Base-by-base conservation (phyloP, 2,329 filamentous ascomycete species). In the Pestalotiopsis sp. region DNA sequence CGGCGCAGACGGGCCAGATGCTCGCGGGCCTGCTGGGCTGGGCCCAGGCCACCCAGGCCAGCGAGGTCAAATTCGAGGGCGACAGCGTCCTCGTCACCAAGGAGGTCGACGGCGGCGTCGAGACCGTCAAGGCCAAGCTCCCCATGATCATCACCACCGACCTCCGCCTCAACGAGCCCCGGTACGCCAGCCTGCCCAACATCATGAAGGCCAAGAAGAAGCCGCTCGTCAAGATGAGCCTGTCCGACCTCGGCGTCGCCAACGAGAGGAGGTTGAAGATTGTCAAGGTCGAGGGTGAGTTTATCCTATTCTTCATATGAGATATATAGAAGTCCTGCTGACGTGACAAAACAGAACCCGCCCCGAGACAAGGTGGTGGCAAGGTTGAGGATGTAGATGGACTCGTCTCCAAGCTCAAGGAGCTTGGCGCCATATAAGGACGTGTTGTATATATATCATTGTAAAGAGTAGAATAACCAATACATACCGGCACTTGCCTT, bases 171-270 rank as follows among this genome's bases (percentile, higher is more conserved):
- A 99, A 99, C 78, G 94, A 97, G 88, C 96, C 96, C 68, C 86
- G 96, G 71, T 99, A 97, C 80, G 96, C 95, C 24, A 97, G 90
- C 81, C 81, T 99, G 88, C 95, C 94, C 64, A 98, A 98, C 79
- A 98, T 99, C 72, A 99, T 99, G 96, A 99, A 98, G 91, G 96
- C 96, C 65, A 99, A 99, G 92, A 99, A 98, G 92, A 99, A 99
- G 92, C 93, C 93, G 77, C 78, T 99, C 74, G 94, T 96, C 76
- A 98, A 98, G 91, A 92, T 94, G 87, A 93, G 88, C 72, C 80
- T 98, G 79, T 87, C 84, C 67, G 96, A 99, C 78, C 92, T 92
- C 79, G 93, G 92, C 1, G 82, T 97, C 57, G 90, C 94, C 74
- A 88, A 88, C 65, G 86, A 87, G 79, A 90, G 87, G 81, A 87